Base-by-base conservation (phyloP, 208 protist species). In the Leishmania tropica region DNA sequence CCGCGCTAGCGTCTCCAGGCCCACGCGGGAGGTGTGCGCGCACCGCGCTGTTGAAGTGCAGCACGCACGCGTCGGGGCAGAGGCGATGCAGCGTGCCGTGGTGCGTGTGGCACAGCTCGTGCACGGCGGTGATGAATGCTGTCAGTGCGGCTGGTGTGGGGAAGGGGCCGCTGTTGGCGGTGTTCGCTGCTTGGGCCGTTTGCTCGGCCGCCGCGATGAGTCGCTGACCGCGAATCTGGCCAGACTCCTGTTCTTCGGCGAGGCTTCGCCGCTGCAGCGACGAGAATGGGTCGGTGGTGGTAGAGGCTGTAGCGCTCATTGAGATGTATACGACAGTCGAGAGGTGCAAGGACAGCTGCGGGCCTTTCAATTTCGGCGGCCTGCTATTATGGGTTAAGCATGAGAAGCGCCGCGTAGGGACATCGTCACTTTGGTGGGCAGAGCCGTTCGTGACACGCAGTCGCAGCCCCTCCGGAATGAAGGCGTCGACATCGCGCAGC, bases 1-100 rank as follows among this genome's bases (percentile, higher is more conserved):
- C 60, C 19, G 10, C 67, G 67, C 35, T 65, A 24, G 56, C 28
- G 1, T 10, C 28, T 31, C 24, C 21, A 5, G 2, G 21, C 3
- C 56, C 24, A 58, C 74, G 7, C 5, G 47, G 31, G 1, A 76
- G 7, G 75, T 71, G 75, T 19, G 75, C 51, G 64, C 81, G 81
- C 56, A 84, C 81, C 47, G 81, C 75, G 19, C 37, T 75, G 64
- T 76, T 45, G 67, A 86, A 86, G 79, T 86, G 83, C 31, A 86
- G 47, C 45, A 80, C 56, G 47, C 79, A 82, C 21, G 60, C 11
- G 64, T 80, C 83, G 13, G 83, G 83, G 31, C 35, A 53, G 40
- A 83, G 56, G 67, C 48, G 68, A 19, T 79, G 70, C 40, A 79
- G 13, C n/a, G 68, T 73, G 64, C 83, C 79, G 75, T 80, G 79